A percentile compares a stretch with the other conserved stretches of the same genome.
phyloP scores from a whole-genome alignment of 2,329 filamentous ascomycete species.

The Phyllachora maydis region DNA sequence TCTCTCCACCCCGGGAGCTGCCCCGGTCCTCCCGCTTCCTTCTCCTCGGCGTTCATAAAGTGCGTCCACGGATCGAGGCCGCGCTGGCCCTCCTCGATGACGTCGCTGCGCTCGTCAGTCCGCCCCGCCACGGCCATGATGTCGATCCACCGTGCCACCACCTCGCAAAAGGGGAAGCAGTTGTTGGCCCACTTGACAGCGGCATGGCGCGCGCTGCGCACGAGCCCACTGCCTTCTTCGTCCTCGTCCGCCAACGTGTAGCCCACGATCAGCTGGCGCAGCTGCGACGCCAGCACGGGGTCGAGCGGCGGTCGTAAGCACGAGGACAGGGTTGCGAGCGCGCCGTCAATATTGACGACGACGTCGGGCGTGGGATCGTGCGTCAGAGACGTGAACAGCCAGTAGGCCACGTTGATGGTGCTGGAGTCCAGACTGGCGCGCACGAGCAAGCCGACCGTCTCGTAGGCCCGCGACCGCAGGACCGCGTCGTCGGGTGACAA shows the following conservation, averaged over 20 bases:
- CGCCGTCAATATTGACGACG: conserved; percentile 74
- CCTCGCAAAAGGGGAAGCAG: conserved; percentile 61
- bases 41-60: conserved; percentile 19
- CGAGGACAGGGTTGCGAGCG: conserved; percentile 51
- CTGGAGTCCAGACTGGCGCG: no score
- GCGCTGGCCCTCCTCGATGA: conserved; percentile 75
- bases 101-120: conserved; percentile 52
- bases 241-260: conserved; percentile 39
- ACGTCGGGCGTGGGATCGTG: conserved; percentile 60
- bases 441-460: conserved; percentile 70
- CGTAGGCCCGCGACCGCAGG: conserved; percentile 66
- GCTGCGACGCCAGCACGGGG: conserved; percentile 11
- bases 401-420: conserved; percentile 36
- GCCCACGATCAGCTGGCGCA: conserved; percentile 38
- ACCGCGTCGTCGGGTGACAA: conserved; percentile 36
- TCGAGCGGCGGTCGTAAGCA: conserved; percentile 15
- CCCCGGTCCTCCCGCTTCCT: no score
- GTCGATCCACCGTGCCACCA: conserved; percentile 71
- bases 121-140: conserved; percentile 56
- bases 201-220: conserved; percentile 62
- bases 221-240: conserved; percentile 22
- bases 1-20: conserved; percentile 28
- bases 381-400: conserved; percentile 68
- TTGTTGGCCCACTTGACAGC: conserved; percentile 79
- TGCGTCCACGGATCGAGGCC: conserved; percentile 53